These are phyloP conservation scores for Dicorynia guianensis DNA, from an alignment of 306 rosid species.

Conservation along the genomic window DNA sequence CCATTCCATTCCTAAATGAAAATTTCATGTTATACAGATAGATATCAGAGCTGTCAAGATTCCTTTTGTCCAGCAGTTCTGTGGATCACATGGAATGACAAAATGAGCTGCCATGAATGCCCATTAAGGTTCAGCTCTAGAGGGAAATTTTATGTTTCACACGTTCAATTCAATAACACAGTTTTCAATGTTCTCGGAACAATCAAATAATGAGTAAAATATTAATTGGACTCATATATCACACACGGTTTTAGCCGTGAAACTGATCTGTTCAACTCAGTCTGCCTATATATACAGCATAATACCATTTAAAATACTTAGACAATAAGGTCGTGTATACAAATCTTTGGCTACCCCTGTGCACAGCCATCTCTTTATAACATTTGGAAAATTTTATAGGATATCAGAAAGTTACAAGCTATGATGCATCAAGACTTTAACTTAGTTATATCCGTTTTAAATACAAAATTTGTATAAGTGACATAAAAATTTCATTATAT, in stretches of 20 bases:
- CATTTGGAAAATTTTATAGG: not conserved
- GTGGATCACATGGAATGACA: not conserved
- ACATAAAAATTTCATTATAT: too few species aligned
- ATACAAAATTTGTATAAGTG: too few species aligned
- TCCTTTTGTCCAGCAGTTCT: not conserved
- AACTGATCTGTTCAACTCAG: conserved; percentile 35
- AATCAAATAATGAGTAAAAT: not conserved
- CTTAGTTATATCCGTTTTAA: too few species aligned
- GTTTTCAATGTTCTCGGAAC: not conserved
- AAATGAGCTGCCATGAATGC: not conserved
- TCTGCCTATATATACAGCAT: not conserved
- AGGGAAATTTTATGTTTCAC: too few species aligned
- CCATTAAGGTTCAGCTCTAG: not conserved
- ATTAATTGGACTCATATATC: not conserved
- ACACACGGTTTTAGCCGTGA: conserved; percentile 15
- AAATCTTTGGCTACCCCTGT: not conserved
- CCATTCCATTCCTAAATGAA: too few species aligned
- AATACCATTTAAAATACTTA: not conserved
- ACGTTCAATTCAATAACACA: not conserved
- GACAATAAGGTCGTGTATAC: not conserved
- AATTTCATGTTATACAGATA: not conserved
- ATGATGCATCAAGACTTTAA: too few species aligned
- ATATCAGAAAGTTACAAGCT: too few species aligned
- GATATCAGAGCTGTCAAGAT: not conserved
- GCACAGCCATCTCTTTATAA: not conserved